Evolutionary conservation across 768 basidiomycete species (phyloP).

Genomic region (Punctularia strigosozonata): DNA sequence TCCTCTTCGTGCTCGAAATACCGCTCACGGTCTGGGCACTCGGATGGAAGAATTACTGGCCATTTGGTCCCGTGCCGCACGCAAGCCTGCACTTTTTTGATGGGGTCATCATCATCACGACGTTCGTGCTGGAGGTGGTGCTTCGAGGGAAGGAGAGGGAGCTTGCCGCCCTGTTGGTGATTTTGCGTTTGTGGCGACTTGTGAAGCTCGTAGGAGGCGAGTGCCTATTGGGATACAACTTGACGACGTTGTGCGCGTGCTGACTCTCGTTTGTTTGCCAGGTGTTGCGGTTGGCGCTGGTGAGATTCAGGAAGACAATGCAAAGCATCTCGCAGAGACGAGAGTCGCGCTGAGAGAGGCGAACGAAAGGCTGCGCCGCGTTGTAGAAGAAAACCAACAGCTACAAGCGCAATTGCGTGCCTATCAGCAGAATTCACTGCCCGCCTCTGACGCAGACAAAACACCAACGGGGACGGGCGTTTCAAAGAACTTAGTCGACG

Average conservation of each 20-base stretch:
- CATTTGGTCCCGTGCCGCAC: conserved; percentile 41
- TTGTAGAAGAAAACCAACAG: conserved; percentile 7
- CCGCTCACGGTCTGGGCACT: conserved; percentile 58
- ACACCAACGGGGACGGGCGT: neutral
- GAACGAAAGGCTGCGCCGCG: conserved; percentile 37
- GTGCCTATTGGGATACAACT: conserved; percentile 3
- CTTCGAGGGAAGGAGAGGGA: conserved; percentile 61
- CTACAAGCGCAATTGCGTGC: conserved; percentile 5
- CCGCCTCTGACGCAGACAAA: neutral
- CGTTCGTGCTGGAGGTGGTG: conserved; percentile 62
- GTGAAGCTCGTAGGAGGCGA: conserved; percentile 61
- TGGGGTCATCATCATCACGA: conserved; percentile 54
- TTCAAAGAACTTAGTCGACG: no score
- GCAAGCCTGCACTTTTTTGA: conserved; percentile 66
- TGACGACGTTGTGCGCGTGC: conserved; percentile 1
- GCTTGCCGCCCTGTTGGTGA: conserved; percentile 55
- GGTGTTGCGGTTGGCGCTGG: conserved; percentile 70
- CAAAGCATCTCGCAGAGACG: conserved; percentile 36
- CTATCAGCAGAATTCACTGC: neutral
- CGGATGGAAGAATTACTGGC: conserved; percentile 50
- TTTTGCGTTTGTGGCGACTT: conserved; percentile 72
- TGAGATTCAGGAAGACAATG: conserved; percentile 48
- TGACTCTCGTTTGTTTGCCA: conserved; percentile 15
- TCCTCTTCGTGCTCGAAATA: conserved; percentile 69
- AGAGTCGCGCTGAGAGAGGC: conserved; percentile 43